Conservation (phyloP, 768 basidiomycete species). For the Pleurotus eryngii region DNA sequence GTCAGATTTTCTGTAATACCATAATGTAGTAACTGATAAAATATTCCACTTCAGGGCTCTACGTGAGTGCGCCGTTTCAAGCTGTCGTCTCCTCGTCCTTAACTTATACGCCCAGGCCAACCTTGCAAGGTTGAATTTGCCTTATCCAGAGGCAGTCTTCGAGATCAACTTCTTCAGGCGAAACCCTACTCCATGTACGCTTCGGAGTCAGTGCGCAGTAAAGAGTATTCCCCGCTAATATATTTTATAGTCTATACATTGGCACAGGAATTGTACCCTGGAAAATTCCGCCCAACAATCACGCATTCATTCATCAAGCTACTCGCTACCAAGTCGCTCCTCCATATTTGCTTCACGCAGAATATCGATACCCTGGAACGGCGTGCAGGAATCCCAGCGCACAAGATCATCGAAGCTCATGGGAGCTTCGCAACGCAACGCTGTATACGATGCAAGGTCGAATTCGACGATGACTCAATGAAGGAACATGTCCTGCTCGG, state of each 20-base stretch:
- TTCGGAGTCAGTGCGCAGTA: too few species aligned
- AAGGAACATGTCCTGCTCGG: constrained; percentile 56
- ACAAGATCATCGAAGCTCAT: constrained; percentile 89
- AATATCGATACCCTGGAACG: constrained; percentile 94
- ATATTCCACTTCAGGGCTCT: constrained; percentile 39
- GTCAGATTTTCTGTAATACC: constrained; percentile 31
- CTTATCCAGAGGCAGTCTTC: constrained; percentile 95
- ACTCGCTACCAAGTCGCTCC: constrained; percentile 61
- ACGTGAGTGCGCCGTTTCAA: constrained; percentile 33
- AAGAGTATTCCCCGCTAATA: too few species aligned
- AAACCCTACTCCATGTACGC: constrained; percentile 11
- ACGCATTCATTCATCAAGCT: constrained; percentile 90
- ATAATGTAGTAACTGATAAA: neutral
- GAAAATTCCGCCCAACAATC: constrained; percentile 80
- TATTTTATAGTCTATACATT: constrained; percentile 71
- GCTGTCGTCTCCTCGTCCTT: neutral
- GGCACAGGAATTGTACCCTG: constrained; percentile 91
- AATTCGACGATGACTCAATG: constrained; percentile 68
- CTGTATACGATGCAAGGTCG: constrained; percentile 70
- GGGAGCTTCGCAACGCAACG: constrained; percentile 88
- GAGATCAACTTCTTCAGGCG: constrained; percentile 82
- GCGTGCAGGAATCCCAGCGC: constrained; percentile 68
- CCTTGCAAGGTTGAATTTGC: constrained; percentile 70
- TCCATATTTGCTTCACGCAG: constrained; percentile 83
- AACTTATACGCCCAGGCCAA: constrained; percentile 51